Evolutionary conservation across 495 filamentous ascomycete species (phyloP).

Genomic region (Annulohypoxylon bovei): DNA sequence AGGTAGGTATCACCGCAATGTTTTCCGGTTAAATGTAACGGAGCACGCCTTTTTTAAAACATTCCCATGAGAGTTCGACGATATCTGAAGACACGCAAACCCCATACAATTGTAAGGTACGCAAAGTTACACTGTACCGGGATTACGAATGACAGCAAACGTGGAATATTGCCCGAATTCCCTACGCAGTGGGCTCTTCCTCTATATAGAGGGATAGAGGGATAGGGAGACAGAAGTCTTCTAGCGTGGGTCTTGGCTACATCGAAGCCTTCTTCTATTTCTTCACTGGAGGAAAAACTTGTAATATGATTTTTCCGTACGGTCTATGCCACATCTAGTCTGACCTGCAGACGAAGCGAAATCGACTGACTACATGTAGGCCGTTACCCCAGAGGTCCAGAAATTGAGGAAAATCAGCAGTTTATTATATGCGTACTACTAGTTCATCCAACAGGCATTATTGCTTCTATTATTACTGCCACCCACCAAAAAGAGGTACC

Average conservation of each 20-base stretch:
- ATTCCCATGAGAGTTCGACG: neutral
- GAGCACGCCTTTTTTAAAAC: neutral
- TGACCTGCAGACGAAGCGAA: conserved; percentile 34
- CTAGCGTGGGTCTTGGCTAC: conserved; percentile 21
- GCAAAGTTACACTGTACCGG: conserved; percentile 24
- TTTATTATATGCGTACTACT: conserved; percentile 12
- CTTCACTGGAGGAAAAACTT: conserved; percentile 43
- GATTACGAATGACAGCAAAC: conserved; percentile 21
- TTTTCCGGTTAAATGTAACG: conserved; percentile 25
- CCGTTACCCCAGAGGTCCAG: conserved; percentile 22
- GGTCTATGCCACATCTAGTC: conserved; percentile 27
- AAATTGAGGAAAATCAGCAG: conserved; percentile 24
- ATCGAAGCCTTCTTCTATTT: conserved; percentile 15
- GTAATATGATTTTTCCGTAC: conserved; percentile 33
- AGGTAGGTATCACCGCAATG: conserved; percentile 18
- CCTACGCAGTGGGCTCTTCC: neutral
- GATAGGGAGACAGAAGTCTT: conserved; percentile 16
- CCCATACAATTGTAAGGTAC: conserved; percentile 19
- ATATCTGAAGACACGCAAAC: neutral
- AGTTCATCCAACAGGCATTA: conserved; percentile 20
- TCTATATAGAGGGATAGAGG: neutral
- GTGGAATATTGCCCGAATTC: conserved; percentile 35
- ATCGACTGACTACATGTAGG: conserved; percentile 25
- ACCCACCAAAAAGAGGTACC: conserved; percentile 25
- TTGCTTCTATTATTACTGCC: conserved; percentile 10